phyloP scores from a whole-genome alignment of 257 asterid species.

The Solanum piurae region DNA sequence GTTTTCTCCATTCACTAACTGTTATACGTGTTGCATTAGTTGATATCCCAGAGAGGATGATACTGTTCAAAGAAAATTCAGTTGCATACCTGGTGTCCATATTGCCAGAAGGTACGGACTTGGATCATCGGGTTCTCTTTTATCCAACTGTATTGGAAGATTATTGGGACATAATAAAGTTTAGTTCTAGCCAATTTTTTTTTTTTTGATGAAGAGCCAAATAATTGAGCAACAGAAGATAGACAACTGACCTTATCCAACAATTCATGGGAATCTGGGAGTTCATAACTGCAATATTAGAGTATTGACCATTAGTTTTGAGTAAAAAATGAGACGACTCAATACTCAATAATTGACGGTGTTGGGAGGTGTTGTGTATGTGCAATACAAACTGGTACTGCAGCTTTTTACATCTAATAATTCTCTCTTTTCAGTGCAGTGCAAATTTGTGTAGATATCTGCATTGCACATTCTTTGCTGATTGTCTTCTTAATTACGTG shows the following conservation, averaged over 20 bases:
- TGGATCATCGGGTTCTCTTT: slow-evolving; percentile 92
- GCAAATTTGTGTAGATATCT: not conserved
- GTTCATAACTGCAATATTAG: slow-evolving; percentile 61
- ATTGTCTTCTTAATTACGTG: not conserved
- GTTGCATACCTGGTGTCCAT: slow-evolving; percentile 85
- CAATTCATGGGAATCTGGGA: slow-evolving; percentile 78
- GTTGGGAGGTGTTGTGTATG: not conserved
- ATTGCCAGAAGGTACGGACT: slow-evolving; percentile 94
- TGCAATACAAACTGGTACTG: not conserved
- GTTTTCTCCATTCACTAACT: not conserved
- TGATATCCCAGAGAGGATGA: not conserved
- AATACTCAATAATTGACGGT: not conserved
- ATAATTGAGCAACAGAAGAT: slow-evolving; percentile 5
- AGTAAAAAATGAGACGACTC: not conserved
- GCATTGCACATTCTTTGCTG: not conserved
- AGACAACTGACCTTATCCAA: slow-evolving; percentile 50
- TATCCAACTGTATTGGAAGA: slow-evolving; percentile 50
- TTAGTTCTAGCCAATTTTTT: not conserved
- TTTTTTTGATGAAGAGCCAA: not conserved
- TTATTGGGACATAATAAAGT: slow-evolving; percentile 17
- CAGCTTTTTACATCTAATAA: not conserved
- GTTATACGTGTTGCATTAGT: not conserved
- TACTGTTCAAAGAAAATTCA: not conserved
- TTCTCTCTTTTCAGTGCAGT: not conserved
- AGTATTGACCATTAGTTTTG: not conserved